A percentile compares a stretch with the other conserved stretches of the same genome.
Conservation (phyloP, 257 asterid species). For the Ajuga chamaepitys region DNA sequence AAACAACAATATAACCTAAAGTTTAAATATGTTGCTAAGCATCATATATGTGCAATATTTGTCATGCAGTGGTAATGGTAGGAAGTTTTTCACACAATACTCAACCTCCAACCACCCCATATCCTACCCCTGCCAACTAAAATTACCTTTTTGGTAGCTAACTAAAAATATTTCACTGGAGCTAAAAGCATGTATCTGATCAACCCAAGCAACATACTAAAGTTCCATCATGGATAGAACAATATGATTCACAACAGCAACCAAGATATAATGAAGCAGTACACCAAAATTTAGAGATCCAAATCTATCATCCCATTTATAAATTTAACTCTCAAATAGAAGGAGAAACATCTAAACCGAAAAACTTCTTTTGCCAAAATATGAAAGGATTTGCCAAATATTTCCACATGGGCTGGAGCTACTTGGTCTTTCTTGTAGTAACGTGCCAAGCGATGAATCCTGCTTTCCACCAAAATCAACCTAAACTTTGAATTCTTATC, state of each 20-base stretch:
- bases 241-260: neutral
- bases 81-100: too few species aligned
- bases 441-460: constrained; percentile 47
- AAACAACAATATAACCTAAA: too few species aligned
- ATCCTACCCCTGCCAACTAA: too few species aligned
- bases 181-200: neutral
- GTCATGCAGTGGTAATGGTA: too few species aligned
- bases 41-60: too few species aligned
- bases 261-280: neutral
- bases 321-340: constrained; percentile 4
- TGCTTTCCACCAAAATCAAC: constrained; percentile 46
- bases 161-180: too few species aligned
- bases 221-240: too few species aligned
- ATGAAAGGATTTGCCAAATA: constrained; percentile 3
- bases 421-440: constrained; percentile 51
- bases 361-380: neutral
- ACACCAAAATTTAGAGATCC: constrained; percentile 6
- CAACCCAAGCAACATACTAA: too few species aligned
- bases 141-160: too few species aligned
- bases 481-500: constrained; percentile 46
- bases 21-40: too few species aligned
- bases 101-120: too few species aligned
- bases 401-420: constrained; percentile 55
- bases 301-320: constrained; percentile 2
- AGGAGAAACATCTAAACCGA: constrained; percentile 8